Evolutionary conservation across 768 basidiomycete genomes (phyloP), one percentile per base, ranked within the genome.

Genomic region (Neoboletus magnificus): DNA sequence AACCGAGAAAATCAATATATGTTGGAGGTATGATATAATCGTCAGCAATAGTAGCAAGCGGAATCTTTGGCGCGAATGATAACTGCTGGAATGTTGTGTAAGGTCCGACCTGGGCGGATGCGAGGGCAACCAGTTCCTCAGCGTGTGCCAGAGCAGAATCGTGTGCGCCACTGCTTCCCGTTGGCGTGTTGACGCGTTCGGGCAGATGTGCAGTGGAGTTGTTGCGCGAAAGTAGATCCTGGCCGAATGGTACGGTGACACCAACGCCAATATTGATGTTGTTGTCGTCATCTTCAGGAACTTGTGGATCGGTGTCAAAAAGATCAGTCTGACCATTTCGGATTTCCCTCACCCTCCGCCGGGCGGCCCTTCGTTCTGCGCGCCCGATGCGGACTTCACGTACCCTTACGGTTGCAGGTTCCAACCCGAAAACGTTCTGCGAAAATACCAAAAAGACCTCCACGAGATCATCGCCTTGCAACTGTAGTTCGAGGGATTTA

Each of bases 71-170:
- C 4, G 93, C 82, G 64, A 92, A 94, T 9, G 78, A 79, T 16
- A 96, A 75, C 73, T 96, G 93, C 66, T 94, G 93, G 74, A 96
- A 95, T 8, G 91, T 94, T 20, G 89, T 91, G 68, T 94, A 96
- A 30, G 91, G 84, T 20, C 90, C 89, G 71, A 85, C 83, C 53
- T 87, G 84, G 9, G 86, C 79, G 3, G 85, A 83, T 36, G 86
- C 83, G 9, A 89, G 74, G 13, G 86, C 77, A 3, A 85, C 69
- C 20, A 89, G 70, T 65, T 92, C 90, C 55, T 92, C 90, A 1
- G 82, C 72, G 16, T 81, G 79, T 4, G 79, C 70, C 20, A 76
- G 65, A 18, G 76, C 68, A 15, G 60, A 56, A 54, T 77, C 77
- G 11, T 68, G 66, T 4, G 61, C 61, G 9, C 53, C 61, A 42